Evolutionary conservation across 768 basidiomycete genomes (phyloP).

Genomic region (Phlebiopsis flavidoalba): DNA sequence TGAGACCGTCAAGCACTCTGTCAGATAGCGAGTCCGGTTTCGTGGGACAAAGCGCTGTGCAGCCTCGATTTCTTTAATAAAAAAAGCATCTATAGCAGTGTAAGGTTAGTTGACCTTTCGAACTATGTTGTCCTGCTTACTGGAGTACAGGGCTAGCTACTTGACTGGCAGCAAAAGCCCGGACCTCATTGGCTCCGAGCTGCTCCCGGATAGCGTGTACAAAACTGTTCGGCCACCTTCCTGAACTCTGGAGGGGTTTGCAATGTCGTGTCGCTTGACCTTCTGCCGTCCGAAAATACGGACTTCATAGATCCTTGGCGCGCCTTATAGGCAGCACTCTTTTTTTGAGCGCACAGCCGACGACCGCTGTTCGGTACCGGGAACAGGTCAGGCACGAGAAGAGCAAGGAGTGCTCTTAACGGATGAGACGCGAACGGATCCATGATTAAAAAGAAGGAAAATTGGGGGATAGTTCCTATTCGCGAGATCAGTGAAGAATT

Average conservation of each 20-base stretch:
- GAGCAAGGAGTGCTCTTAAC: slow-evolving; percentile 68
- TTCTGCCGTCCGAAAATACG: slow-evolving; percentile 44
- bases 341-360: slow-evolving; percentile 73
- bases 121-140: slow-evolving; percentile 29
- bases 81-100: slow-evolving; percentile 59
- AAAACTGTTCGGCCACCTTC: slow-evolving; percentile 35
- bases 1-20: slow-evolving; percentile 67
- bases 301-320: slow-evolving; percentile 80
- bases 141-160: slow-evolving; percentile 75
- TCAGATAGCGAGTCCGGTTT: slow-evolving; percentile 77
- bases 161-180: slow-evolving; percentile 70
- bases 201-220: slow-evolving; percentile 47
- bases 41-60: slow-evolving; percentile 53
- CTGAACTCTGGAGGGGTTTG: slow-evolving; percentile 37
- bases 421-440: slow-evolving; percentile 92
- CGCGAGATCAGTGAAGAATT: neutral
- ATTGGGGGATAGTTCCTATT: slow-evolving; percentile 64
- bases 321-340: slow-evolving; percentile 77
- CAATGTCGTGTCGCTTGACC: slow-evolving; percentile 23
- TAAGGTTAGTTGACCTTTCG: slow-evolving; percentile 6
- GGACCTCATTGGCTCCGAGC: slow-evolving; percentile 65
- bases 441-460: slow-evolving; percentile 68
- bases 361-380: slow-evolving; percentile 32
- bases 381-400: slow-evolving; percentile 63
- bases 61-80: slow-evolving; percentile 80